phyloP scores from a whole-genome alignment of 768 basidiomycete species.

The Mycena leptocephala region DNA sequence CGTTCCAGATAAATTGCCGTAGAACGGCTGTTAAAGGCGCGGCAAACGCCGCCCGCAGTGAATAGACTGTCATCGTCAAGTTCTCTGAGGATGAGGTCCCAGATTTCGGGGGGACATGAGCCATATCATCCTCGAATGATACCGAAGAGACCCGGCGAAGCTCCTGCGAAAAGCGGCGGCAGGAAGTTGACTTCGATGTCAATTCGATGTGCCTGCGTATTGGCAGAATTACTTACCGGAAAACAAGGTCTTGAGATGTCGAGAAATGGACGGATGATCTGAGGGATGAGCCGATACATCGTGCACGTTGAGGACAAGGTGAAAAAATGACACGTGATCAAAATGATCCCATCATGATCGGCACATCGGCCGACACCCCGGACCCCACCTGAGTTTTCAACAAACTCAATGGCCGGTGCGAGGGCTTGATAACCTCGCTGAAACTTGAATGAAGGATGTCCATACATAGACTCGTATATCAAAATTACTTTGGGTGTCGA shows the following conservation, averaged over 20 bases:
- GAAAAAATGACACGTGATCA: neutral
- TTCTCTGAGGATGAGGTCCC: slow-evolving; percentile 17
- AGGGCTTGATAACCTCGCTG: too few relatives aligned
- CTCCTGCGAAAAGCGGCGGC: neutral
- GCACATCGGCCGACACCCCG: neutral
- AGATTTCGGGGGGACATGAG: slow-evolving; percentile 15
- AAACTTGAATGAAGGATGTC: too few relatives aligned
- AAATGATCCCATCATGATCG: neutral
- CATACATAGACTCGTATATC: too few relatives aligned
- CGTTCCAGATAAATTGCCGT: slow-evolving; percentile 13
- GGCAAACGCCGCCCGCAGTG: slow-evolving; percentile 11
- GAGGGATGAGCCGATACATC: slow-evolving; percentile 15
- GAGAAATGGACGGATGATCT: neutral
- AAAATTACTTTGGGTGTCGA: too few relatives aligned
- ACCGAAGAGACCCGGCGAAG: slow-evolving; percentile 8
- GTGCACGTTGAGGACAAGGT: neutral
- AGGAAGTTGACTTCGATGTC: neutral
- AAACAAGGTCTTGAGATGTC: slow-evolving; percentile 11
- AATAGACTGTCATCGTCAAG: slow-evolving; percentile 1
- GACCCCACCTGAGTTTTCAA: too few relatives aligned
- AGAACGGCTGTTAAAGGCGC: slow-evolving; percentile 15
- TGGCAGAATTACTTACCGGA: neutral
- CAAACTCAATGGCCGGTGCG: too few relatives aligned
- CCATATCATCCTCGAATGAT: neutral
- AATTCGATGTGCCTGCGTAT: neutral